Percentiles rank a stretch among this genome's conserved stretches.
Conservation (phyloP, 1,139 yeast species). For the Suhomyces ambrosiae region DNA sequence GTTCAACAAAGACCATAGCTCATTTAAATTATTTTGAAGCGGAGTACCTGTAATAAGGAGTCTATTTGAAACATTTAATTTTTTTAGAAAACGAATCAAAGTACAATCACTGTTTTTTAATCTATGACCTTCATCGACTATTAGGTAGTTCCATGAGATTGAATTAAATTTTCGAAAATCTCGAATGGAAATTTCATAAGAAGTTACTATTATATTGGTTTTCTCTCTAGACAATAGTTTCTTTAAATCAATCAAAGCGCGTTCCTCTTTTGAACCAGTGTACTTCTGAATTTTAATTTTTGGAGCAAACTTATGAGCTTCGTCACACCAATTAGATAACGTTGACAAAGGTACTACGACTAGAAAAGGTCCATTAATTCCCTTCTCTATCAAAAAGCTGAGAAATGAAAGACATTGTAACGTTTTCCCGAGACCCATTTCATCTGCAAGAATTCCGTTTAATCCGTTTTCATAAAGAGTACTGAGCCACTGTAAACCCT, state of each 20-base stretch:
- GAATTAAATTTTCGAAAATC: conserved; percentile 59
- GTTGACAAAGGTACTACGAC: conserved; percentile 89
- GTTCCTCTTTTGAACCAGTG: conserved; percentile 60
- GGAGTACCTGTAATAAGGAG: conserved; percentile 91
- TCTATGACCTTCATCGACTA: conserved; percentile 96
- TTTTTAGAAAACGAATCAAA: conserved; percentile 69
- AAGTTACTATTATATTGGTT: conserved; percentile 63
- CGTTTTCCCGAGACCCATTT: conserved; percentile 96
- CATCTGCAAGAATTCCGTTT: conserved; percentile 94
- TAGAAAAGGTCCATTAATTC: conserved; percentile 79
- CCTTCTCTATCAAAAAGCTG: conserved; percentile 76
- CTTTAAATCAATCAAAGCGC: conserved; percentile 42
- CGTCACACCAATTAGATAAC: conserved; percentile 79
- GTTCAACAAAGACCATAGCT: conserved; percentile 86
- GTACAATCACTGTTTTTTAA: conserved; percentile 80
- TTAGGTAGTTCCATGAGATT: conserved; percentile 75
- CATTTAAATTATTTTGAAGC: conserved; percentile 82
- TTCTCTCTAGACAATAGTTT: conserved; percentile 5
- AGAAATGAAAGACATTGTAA: conserved; percentile 80
- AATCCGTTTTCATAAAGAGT: conserved; percentile 90
- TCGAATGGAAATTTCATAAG: conserved; percentile 77
- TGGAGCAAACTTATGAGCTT: conserved; percentile 76
- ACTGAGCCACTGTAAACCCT: conserved; percentile 88
- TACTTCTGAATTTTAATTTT: conserved; percentile 62
- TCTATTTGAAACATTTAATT: conserved; percentile 66